Base-by-base conservation (phyloP, 345 rosid genomes). In the Hibiscus tridactylites region DNA sequence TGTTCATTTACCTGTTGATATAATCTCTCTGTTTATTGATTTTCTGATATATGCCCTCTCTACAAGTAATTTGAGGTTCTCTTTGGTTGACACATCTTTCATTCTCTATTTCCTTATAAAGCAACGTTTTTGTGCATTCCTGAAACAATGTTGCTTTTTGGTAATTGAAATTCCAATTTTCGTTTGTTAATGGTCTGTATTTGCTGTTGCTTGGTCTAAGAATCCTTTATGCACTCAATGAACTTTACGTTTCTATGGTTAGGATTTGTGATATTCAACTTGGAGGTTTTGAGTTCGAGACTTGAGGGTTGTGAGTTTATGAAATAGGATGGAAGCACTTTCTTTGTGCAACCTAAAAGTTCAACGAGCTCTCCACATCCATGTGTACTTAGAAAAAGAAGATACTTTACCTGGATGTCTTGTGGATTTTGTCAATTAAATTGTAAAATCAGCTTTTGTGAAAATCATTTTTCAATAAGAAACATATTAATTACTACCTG, bases 201-300 rank as follows among this genome's bases (percentile, higher is more conserved):
- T 65, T 65, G 2, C 37, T 24, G 35, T 46, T 46, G 70, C 56
- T 46, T 65, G 16, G 37, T 46, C 37, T 24, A 66, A 33, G 60
- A 73, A 52, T 16, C 46, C n/a, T 73, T 42, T 49, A 46, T 57
- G 28, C n/a, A n/a, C 17, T 24, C 42, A 63, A 6, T 65, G 66
- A 66, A 63, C 71, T 71, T 37, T 6, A 39, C 73, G 47, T 58
- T 54, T 35, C 77, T 66, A n/a, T 10, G 29, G 68, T 42, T 46
- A 12, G 19, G 50, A 46, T 46, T 46, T 24, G 70, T 29, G 56
- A 46, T 13, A 24, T 39, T 64, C 68, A 65, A 46, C 37, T 65
- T 65, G 54, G 53, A 24, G 68, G 68, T 19, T 61, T 37, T 3
- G 21, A 26, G 33, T 21, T 65, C 35, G 3, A 24, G 24, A 44